Base-by-base conservation (phyloP, 1,139 yeast species). In the Suhomyces ambrosiae region DNA sequence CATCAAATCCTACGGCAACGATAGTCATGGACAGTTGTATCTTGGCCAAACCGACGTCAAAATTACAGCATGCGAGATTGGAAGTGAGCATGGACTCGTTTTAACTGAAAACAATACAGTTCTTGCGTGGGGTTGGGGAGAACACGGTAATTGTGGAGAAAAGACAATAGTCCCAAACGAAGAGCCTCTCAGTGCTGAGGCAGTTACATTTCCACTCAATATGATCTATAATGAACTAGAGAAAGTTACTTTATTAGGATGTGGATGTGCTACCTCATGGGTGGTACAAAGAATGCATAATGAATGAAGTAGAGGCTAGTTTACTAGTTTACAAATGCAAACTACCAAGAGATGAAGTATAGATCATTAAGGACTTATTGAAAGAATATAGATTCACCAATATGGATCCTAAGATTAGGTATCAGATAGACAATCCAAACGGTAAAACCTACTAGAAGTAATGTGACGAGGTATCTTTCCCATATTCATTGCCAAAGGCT, bases 121-220 rank as follows among this genome's bases (percentile, higher is more conserved):
- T 0, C 66, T 55, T 38, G 76, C 90, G 3, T 92, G 97, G 97
- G 98, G 98, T 0, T 92, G 98, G 98, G 97, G 97, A 17, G 98
- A 92, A 56, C 98, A 92, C 56, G 97, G 98, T 0, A 92, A 92
- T 55, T 90, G 97, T 61, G 97, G 97, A 0, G 46, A 44, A 12
- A 34, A 34, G 32, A 14, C 25, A 7, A 33, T 26, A 10, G 12
- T 7, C n/a, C 24, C 21, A 15, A 13, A 12, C 15, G 31, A 35
- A 19, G 24, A 23, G 6, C n/a, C 11, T 18, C 29, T 35, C 10
- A 27, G 38, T 27, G 26, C 23, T 7, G 31, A 17, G 14, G 29
- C 32, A 7, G 41, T 38, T 12, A 34, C 35, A 5, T 38, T 23
- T 21, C 23, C 32, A 3, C 46, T 74, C 23, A 76, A 73, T 42